Base-by-base conservation (phyloP, 2,329 filamentous ascomycete species). In the Eutypa lata region DNA sequence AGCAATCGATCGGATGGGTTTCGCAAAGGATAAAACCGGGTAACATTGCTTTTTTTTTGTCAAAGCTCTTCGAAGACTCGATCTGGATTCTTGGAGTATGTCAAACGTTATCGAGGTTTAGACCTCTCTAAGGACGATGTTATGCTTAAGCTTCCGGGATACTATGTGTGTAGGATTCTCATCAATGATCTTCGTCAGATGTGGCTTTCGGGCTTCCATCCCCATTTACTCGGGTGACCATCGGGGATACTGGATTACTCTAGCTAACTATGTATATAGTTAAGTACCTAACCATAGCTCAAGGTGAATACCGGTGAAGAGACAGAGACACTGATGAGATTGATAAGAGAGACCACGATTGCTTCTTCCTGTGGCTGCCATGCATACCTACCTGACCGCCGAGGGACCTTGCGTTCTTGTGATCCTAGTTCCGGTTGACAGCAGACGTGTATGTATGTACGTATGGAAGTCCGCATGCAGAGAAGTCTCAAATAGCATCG, bases 401-500 rank as follows among this genome's bases (percentile, higher is more conserved):
- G 13, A 38, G 35, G 35, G 35, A 38, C 35, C 45, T 33, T 47
- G 26, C 45, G 22, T 38, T 16, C 35, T 38, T 38, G 35, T 38
- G n/a, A 18, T 18, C 35, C 35, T 14, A 16, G 35, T 38, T 38
- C 35, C 35, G 35, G 35, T 38, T 38, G 35, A 38, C n/a, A 38
- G 35, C 35, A 38, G 35, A 7, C n/a, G 13, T 16, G 35, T 38
- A 14, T 7, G 35, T 38, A 38, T 38, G 13, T 6, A 38, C n/a
- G 47, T 38, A 4, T 38, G 13, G 6, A 14, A 6, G 35, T 14
- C n/a, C n/a, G n/a, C 35, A 38, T 38, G 13, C 13, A 38, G 13
- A 55, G 21, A 42, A 49, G 47, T 22, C 43, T 50, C 21, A 46
- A 49, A 48, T 43, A 49, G 52, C 31, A 52, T 50, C 49, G 55